Conservation (phyloP, 768 basidiomycete genomes). For the Grammothele lineata region DNA sequence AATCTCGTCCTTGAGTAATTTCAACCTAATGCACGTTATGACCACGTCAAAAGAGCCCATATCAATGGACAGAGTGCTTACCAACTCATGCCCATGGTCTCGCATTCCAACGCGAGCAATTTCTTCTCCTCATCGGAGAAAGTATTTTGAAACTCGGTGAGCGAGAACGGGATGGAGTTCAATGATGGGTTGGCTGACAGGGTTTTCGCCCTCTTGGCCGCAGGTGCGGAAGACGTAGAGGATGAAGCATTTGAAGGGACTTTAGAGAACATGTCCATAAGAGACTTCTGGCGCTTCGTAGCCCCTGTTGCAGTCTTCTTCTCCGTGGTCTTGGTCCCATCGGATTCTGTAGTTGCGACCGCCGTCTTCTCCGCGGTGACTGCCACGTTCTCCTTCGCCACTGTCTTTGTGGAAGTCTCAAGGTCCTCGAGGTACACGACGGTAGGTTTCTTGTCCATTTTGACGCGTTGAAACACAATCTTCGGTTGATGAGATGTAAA, state of each 20-base stretch:
- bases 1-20: constrained; percentile 69
- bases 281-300: constrained; percentile 56
- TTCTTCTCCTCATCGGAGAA: constrained; percentile 53
- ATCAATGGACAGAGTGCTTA: constrained; percentile 28
- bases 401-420: constrained; percentile 10
- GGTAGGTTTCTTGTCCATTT: constrained; percentile 10
- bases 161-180: constrained; percentile 69
- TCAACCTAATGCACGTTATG: constrained; percentile 50
- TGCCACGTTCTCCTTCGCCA: constrained; percentile 4
- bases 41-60: background rate
- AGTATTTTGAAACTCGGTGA: constrained; percentile 46
- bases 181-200: constrained; percentile 28
- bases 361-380: background rate
- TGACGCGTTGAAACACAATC: too few species aligned
- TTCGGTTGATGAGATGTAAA: too few species aligned
- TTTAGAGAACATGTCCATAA: constrained; percentile 58
- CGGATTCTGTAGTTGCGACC: background rate
- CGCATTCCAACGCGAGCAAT: constrained; percentile 64
- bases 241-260: constrained; percentile 26
- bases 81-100: constrained; percentile 74
- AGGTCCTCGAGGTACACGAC: constrained; percentile 34
- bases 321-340: too few species aligned
- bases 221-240: constrained; percentile 27
- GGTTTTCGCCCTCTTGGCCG: constrained; percentile 46
- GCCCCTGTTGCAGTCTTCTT: constrained; percentile 16